Base-by-base conservation (phyloP, 2,329 filamentous ascomycete species). In the Pseudogymnoascus sp. region DNA sequence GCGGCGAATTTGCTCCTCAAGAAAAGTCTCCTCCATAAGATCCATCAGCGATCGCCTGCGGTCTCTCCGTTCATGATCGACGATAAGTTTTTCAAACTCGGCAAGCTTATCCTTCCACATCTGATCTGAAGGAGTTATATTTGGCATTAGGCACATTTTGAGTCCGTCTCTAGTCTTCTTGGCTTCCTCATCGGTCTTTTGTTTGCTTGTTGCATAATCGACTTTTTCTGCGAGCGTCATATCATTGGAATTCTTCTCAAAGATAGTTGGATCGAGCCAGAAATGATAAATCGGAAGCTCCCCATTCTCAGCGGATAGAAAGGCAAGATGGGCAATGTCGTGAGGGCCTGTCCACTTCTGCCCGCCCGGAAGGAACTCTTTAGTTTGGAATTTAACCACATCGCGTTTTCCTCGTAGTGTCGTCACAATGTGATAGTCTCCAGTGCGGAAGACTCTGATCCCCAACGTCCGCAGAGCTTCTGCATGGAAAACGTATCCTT, bases 81-180 rank as follows among this genome's bases (percentile, higher is more conserved):
- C 36, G 7, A 68, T 31, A 25, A 60, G 31, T 10, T 60, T 17
- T 33, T 59, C 8, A 15, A 69, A 61, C 5, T 58, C 9, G 9
- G 33, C 39, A 3, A 48, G 60, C 17, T 51, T 55, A 10, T 62
- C 38, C 6, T 44, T 60, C 62, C 64, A 69, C 15, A 60, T 41
- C 4, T 58, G 9, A 44, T 70, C 65, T 2, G 12, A 42, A 31
- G 68, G 63, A 10, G 13, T 61, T 58, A 70, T 68, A 27, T 66
- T 41, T n/a, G 62, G 65, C 48, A 55, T 55, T 21, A 35, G 29
- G 35, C n/a, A 9, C 5, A 33, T 55, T 55, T 33, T 33, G 35
- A 55, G 29, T 5, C 29, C 48, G 29, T 55, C 48, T 55, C 21
- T 29, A 10, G 2, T 33, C 29, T 33, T n/a, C 48, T 55, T 55